These are phyloP conservation scores for Aspergillus piperis DNA, from an alignment of 2,329 filamentous ascomycete species.

Conservation along the genomic window DNA sequence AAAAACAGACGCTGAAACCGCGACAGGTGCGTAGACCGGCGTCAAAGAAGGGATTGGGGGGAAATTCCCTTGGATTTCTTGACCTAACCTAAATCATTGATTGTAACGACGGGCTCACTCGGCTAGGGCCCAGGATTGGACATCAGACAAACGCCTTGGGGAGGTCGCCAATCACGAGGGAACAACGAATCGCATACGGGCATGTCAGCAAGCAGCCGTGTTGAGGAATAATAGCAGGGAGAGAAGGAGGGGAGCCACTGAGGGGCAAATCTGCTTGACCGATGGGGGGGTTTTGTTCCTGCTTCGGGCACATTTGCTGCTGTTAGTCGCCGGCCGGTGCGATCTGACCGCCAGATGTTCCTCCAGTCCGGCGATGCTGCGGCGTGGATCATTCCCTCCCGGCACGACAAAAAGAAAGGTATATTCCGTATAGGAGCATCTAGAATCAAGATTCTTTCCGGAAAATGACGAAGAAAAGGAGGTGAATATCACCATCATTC, in stretches of 20 bases:
- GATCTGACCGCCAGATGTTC: slow-evolving; percentile 25
- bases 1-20: slow-evolving; percentile 12
- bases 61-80: not conserved
- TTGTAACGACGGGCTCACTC: not conserved
- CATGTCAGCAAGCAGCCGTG: slow-evolving; percentile 12
- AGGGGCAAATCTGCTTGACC: slow-evolving; percentile 16
- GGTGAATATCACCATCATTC: not conserved
- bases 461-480: not conserved
- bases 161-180: slow-evolving; percentile 17
- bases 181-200: slow-evolving; percentile 17
- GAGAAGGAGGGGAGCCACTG: slow-evolving; percentile 10
- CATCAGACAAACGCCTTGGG: not conserved
- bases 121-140: slow-evolving; percentile 8
- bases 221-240: not conserved
- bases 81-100: not conserved
- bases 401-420: not conserved
- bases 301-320: slow-evolving; percentile 34
- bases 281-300: slow-evolving; percentile 20
- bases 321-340: slow-evolving; percentile 24
- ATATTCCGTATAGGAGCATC: not conserved
- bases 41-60: not conserved
- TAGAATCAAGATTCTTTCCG: not conserved
- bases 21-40: not conserved
- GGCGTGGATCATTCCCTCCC: slow-evolving; percentile 10
- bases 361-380: slow-evolving; percentile 17